Conservation (phyloP, 495 filamentous ascomycete species). For the Daldinia bambusicola region DNA sequence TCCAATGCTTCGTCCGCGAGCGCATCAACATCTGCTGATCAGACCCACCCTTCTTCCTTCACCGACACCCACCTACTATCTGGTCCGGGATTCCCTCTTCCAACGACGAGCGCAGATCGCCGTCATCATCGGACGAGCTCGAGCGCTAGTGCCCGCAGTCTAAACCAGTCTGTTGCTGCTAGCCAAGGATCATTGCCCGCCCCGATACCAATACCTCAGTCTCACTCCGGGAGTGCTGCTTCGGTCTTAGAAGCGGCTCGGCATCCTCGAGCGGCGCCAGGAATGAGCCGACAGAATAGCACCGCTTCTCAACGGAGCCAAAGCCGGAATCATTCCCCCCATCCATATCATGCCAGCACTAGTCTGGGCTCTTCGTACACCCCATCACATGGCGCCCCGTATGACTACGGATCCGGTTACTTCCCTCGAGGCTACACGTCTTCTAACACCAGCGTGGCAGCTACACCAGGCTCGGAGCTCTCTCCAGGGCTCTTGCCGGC, state of each 20-base stretch:
- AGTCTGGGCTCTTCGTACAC: conserved; percentile 42
- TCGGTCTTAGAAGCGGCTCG: conserved; percentile 47
- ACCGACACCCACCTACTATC: conserved; percentile 48
- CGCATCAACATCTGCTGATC: conserved; percentile 54
- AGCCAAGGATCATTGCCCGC: conserved; percentile 45
- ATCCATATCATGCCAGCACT: conserved; percentile 39
- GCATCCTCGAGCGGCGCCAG: conserved; percentile 46
- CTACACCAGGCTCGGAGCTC: conserved; percentile 51
- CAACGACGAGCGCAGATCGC: conserved; percentile 48
- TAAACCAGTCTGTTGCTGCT: conserved; percentile 60
- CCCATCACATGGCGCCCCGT: conserved; percentile 35
- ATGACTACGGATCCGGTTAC: conserved; percentile 49
- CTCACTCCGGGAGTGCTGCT: conserved; percentile 46
- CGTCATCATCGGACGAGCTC: conserved; percentile 59
- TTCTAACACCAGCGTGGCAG: conserved; percentile 47
- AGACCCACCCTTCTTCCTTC: conserved; percentile 49
- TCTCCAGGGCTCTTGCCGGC: conserved; percentile 61
- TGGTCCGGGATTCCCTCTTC: conserved; percentile 54
- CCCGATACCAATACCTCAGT: conserved; percentile 41
- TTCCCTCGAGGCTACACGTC: conserved; percentile 45
- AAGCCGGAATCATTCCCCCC: conserved; percentile 56
- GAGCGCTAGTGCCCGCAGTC: conserved; percentile 65
- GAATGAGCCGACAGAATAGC: conserved; percentile 59
- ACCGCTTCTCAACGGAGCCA: conserved; percentile 53
- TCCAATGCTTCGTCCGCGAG: conserved; percentile 81